Base-by-base conservation (phyloP, 2,329 filamentous ascomycete species). In the Zopfia rhizophila region DNA sequence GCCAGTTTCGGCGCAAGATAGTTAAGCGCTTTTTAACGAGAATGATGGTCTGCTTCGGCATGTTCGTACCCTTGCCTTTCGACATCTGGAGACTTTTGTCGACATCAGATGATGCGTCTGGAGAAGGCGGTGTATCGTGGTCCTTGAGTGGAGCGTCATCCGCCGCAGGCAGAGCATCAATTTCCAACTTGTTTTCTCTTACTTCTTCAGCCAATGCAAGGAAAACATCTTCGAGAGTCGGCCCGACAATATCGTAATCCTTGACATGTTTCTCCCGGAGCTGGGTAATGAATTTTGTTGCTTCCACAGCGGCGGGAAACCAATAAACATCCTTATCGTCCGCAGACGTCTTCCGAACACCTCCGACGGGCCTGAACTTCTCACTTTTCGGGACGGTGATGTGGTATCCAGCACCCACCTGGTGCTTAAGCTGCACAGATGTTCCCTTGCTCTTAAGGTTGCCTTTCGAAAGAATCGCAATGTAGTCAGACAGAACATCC, bases 191-290 rank as follows among this genome's bases (percentile, higher is more conserved):
- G 54, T 87, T 82, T 5, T 79, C 79, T 45, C 78, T 81, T 48
- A 91, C 82, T 67, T 96, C 91, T 62, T 93, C 89, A 0, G 91
- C 90, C 27, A 96, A 79, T 55, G 90, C 87, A 17, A 97, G 75
- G 70, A 97, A 97, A 0, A 96, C 91, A 57, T 96, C 91, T 67
- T 97, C 93, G 28, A 97, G 91, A 0, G 90, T 95, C 0, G 92
- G 93, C 0, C 91, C 91, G 12, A 88, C 89, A 56, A 96, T 89
- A 46, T 91, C 86, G 67, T 96, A 96, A 46, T 95, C 88, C 12
- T 79, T 78, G 28, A 95, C 80, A 0, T 84, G 84, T 1, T 79
- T 75, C 1, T 77, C 72, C 65, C 96, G 88, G 1, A 97, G 77
- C 7, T 79, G 71, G 35, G 81, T 79, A 52, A 96, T 88, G 32